Evolutionary conservation across 176 grass and related monocot genomes (phyloP).

Genomic region (barley (Hordeum vulgare)): DNA sequence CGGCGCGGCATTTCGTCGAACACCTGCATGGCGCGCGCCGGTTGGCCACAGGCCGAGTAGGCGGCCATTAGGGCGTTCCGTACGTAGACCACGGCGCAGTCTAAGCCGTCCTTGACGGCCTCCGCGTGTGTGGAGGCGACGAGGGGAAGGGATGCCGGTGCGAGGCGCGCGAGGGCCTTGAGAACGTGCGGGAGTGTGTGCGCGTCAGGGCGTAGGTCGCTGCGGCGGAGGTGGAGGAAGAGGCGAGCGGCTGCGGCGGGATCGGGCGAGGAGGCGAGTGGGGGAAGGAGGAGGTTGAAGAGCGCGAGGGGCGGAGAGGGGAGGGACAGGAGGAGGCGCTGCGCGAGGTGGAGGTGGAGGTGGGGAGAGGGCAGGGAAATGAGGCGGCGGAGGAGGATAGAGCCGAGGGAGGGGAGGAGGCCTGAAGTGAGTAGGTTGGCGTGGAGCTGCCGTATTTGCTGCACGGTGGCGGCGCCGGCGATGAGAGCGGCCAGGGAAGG

Average conservation of each 20-base stretch:
- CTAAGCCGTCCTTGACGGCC: constrained; percentile 38
- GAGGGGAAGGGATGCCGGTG: constrained; percentile 8
- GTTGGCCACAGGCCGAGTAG: constrained; percentile 20
- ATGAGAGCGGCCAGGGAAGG: constrained; percentile 10
- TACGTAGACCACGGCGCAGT: constrained; percentile 32
- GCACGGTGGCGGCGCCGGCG: neutral
- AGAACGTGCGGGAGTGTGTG: constrained; percentile 58
- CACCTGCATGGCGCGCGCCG: constrained; percentile 8
- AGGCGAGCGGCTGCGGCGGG: neutral
- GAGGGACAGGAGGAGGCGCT: constrained; percentile 38
- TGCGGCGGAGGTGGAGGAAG: constrained; percentile 28
- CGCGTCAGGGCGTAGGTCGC: constrained; percentile 28
- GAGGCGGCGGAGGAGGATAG: constrained; percentile 33
- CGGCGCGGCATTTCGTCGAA: constrained; percentile 51
- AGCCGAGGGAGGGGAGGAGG: neutral
- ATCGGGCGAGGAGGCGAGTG: constrained; percentile 13
- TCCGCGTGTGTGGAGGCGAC: constrained; percentile 31
- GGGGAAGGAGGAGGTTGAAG: constrained; percentile 36
- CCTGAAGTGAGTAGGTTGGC: constrained; percentile 31
- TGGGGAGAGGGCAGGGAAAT: constrained; percentile 8
- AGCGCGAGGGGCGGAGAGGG: constrained; percentile 7
- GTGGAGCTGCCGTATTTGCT: constrained; percentile 24
- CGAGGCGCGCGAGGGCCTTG: constrained; percentile 43
- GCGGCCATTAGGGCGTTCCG: constrained; percentile 38
- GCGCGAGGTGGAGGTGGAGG: constrained; percentile 23